Conservation (phyloP, 116 monocot species). For the Thalassia testudinum region DNA sequence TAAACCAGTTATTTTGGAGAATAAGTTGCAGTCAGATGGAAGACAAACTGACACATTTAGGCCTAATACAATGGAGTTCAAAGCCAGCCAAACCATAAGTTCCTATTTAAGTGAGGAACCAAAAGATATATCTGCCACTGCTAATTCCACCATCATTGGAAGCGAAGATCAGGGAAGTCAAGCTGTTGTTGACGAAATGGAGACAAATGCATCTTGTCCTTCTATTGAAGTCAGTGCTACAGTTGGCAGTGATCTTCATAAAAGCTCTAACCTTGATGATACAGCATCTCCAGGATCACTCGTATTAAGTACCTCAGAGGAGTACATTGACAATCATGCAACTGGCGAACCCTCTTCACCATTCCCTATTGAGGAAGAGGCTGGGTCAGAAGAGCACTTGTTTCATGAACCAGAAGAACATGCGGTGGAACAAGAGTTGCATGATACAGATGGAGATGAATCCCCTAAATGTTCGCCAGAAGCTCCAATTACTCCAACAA, state of each 20-base stretch:
- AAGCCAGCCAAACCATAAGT: background rate
- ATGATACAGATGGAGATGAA: conserved; percentile 7
- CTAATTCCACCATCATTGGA: background rate
- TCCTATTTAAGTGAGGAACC: background rate
- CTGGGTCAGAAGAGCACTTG: conserved; percentile 6
- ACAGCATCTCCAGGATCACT: background rate
- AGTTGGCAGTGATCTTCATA: background rate
- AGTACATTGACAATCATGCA: conserved; percentile 19
- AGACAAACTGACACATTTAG: background rate
- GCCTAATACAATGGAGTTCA: background rate
- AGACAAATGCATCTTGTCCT: background rate
- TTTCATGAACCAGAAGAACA: conserved; percentile 9
- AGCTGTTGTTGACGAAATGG: background rate
- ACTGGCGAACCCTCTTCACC: conserved; percentile 6
- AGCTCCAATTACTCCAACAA: conserved; percentile 9
- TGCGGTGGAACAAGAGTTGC: conserved; percentile 8
- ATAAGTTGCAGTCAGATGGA: conserved; percentile 5
- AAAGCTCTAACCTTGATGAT: background rate
- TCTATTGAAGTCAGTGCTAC: background rate
- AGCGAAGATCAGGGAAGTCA: background rate
- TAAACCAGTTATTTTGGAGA: conserved; percentile 3
- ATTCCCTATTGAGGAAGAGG: background rate
- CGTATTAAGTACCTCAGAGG: conserved; percentile 10
- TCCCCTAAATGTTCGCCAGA: conserved; percentile 5
- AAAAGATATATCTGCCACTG: background rate